Conservation (phyloP, 139 green algal species). For the Penium margaritaceum region DNA sequence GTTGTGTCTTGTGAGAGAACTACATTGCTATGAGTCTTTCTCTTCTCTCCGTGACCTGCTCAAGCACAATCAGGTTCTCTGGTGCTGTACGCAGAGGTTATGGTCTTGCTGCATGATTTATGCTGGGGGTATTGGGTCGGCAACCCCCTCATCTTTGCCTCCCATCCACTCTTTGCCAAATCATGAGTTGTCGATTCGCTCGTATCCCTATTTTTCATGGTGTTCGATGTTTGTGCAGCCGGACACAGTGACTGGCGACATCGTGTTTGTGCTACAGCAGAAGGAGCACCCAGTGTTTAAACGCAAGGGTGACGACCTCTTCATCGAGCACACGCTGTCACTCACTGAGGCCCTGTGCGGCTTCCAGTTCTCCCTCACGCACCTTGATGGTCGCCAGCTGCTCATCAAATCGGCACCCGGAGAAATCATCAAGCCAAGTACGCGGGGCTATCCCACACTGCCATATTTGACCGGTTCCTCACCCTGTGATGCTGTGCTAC, state of each 20-base stretch:
- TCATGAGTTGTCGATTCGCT: neutral
- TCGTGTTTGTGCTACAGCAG: conserved; percentile 89
- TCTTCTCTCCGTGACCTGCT: too few species aligned
- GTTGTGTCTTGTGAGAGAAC: too few species aligned
- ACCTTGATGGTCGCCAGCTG: conserved; percentile 80
- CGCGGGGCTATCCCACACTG: too few species aligned
- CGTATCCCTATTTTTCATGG: neutral
- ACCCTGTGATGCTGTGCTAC: too few species aligned
- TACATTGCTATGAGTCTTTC: too few species aligned
- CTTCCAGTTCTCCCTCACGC: conserved; percentile 67
- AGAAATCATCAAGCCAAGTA: conserved; percentile 83
- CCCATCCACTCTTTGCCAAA: neutral
- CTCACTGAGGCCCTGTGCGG: conserved; percentile 85
- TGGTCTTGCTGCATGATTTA: neutral
- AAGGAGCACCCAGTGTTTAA: conserved; percentile 87
- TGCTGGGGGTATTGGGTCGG: neutral
- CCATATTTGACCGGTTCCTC: too few species aligned
- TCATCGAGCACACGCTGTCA: conserved; percentile 79
- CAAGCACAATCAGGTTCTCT: too few species aligned
- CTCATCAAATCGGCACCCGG: conserved; percentile 59
- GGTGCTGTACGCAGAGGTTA: too few species aligned
- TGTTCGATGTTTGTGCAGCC: conserved; percentile 62
- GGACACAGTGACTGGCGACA: conserved; percentile 78
- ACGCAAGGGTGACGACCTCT: conserved; percentile 79
- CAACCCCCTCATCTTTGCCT: conserved; percentile 4